A percentile compares a stretch with the other conserved stretches of the same genome.
Conservation (phyloP, 83 land plant genomes). For the Larix sibirica region DNA sequence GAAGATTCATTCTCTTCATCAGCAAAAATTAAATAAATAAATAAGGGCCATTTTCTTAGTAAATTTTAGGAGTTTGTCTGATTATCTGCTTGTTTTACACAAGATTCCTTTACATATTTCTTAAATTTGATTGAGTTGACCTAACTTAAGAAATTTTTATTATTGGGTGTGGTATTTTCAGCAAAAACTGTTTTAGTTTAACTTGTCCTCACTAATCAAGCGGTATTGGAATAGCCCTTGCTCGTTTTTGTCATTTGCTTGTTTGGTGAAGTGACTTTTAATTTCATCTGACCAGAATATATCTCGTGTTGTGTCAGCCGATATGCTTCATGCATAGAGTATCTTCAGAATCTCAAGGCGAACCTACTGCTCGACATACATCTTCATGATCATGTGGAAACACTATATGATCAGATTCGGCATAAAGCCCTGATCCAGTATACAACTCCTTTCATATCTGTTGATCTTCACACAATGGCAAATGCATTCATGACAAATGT, state of each 20-base stretch:
- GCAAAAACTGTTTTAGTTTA: too few species aligned
- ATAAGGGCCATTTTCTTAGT: too few species aligned
- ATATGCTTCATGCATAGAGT: conserved; percentile 93
- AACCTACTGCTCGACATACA: conserved; percentile 91
- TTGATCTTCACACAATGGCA: conserved; percentile 94
- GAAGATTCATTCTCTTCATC: background rate
- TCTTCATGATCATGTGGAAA: conserved; percentile 91
- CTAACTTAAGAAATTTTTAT: too few species aligned
- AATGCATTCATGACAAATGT: conserved; percentile 91
- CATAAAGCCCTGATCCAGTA: conserved; percentile 98
- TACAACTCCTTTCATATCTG: conserved; percentile 94
- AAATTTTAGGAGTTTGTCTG: too few species aligned
- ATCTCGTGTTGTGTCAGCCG: conserved; percentile 49
- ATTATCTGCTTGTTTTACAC: too few species aligned
- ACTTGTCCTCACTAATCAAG: too few species aligned
- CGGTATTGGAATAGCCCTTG: too few species aligned
- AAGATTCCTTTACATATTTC: too few species aligned
- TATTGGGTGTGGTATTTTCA: too few species aligned
- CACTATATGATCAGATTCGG: conserved; percentile 82
- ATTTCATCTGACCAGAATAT: background rate
- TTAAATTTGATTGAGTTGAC: too few species aligned
- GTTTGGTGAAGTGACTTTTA: background rate
- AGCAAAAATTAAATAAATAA: background rate
- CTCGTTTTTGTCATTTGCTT: background rate
- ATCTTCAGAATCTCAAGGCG: conserved; percentile 86